Percentiles rank a stretch among this genome's conserved stretches.
Conservation (phyloP, 2,329 filamentous ascomycete species). For the Verruconis gallopava region DNA sequence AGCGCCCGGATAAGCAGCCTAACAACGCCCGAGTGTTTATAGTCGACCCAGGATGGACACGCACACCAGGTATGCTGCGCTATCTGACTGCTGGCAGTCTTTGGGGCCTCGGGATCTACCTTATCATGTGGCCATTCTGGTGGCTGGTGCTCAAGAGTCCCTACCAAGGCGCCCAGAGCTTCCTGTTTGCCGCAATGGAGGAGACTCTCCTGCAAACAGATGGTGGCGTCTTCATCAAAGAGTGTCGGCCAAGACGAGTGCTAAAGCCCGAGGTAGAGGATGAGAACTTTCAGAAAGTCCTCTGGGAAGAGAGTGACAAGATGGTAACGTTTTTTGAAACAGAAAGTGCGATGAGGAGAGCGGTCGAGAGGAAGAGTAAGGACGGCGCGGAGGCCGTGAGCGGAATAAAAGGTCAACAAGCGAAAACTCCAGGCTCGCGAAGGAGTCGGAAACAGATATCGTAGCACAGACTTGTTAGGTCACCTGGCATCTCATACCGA, state of each 20-base stretch:
- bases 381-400: not conserved
- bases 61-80: constrained; percentile 76
- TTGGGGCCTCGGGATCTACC: constrained; percentile 63
- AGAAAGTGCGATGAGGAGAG: constrained; percentile 52
- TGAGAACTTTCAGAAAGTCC: constrained; percentile 64
- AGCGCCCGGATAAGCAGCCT: constrained; percentile 69
- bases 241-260: constrained; percentile 66
- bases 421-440: constrained; percentile 8
- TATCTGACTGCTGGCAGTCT: constrained; percentile 81
- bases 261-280: constrained; percentile 62
- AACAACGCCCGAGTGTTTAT: constrained; percentile 74
- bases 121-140: constrained; percentile 64
- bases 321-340: constrained; percentile 75
- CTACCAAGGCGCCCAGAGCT: constrained; percentile 70
- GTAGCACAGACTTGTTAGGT: no score
- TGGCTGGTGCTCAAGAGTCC: constrained; percentile 85
- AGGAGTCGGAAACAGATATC: constrained; percentile 9
- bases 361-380: constrained; percentile 35
- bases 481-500: no score
- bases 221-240: constrained; percentile 70
- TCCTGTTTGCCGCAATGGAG: constrained; percentile 80
- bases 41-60: constrained; percentile 71
- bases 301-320: constrained; percentile 83
- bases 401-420: constrained; percentile 1
- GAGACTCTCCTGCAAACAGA: constrained; percentile 50